Conservation (phyloP, 306 rosid species). For the Cucumis sativus region DNA sequence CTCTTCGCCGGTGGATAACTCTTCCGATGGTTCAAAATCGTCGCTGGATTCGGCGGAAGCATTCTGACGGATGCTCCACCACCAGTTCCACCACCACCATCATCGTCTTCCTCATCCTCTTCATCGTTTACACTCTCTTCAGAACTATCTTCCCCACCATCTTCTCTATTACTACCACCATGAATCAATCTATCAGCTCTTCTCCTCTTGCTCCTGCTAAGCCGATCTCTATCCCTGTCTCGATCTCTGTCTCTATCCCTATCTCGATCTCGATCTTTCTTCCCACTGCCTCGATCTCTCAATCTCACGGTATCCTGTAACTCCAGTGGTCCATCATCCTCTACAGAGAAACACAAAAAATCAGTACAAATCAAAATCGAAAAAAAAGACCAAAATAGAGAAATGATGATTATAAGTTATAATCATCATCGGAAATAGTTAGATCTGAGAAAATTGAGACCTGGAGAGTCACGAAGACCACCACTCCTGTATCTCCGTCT, state of each 20-base stretch:
- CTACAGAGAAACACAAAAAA: slow-evolving; percentile 19
- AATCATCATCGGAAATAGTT: background rate
- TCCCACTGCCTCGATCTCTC: slow-evolving; percentile 59
- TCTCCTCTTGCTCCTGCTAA: slow-evolving; percentile 65
- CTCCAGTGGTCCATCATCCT: slow-evolving; percentile 81
- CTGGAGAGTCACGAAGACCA: slow-evolving; percentile 90
- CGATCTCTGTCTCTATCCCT: slow-evolving; percentile 62
- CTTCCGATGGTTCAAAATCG: slow-evolving; percentile 55
- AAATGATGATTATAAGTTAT: background rate
- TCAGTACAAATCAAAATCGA: slow-evolving; percentile 9
- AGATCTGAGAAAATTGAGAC: slow-evolving; percentile 63
- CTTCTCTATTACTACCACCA: slow-evolving; percentile 53
- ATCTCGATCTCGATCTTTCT: slow-evolving; percentile 56
- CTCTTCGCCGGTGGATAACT: slow-evolving; percentile 66
- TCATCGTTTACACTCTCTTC: slow-evolving; percentile 88
- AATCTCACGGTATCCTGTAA: slow-evolving; percentile 69
- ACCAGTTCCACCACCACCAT: slow-evolving; percentile 18
- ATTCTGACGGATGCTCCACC: slow-evolving; percentile 51
- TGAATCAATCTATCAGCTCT: slow-evolving; percentile 75
- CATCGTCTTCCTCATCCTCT: slow-evolving; percentile 70
- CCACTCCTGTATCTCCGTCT: slow-evolving; percentile 68
- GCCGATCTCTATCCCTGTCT: slow-evolving; percentile 73
- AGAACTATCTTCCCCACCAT: slow-evolving; percentile 68
- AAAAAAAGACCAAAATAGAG: background rate
- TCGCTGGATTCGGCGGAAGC: slow-evolving; percentile 72